These are phyloP conservation scores for Rosa hybrid DNA, from an alignment of 331 rosid species.

Conservation along the genomic window DNA sequence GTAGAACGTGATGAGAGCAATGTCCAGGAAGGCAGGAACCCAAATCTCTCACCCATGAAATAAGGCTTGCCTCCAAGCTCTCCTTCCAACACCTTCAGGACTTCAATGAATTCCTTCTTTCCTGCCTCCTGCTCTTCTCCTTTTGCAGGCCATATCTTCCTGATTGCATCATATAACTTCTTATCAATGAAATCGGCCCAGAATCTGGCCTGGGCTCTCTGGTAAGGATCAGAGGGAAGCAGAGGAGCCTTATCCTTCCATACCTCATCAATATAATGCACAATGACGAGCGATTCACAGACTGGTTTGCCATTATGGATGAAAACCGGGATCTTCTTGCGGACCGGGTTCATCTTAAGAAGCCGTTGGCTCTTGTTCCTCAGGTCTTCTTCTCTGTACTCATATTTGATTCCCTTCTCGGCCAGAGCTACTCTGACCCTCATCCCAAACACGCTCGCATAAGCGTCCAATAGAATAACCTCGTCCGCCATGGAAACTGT, in stretches of 20 bases:
- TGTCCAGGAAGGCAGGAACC: conserved; percentile 37
- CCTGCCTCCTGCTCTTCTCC: conserved; percentile 38
- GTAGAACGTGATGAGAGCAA: conserved; percentile 41
- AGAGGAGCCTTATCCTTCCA: no score
- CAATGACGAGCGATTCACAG: not conserved
- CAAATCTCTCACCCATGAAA: conserved; percentile 51
- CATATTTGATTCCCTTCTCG: conserved; percentile 41
- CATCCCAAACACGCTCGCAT: conserved; percentile 20
- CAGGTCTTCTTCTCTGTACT: conserved; percentile 36
- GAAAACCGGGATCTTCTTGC: not conserved
- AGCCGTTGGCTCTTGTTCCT: conserved; percentile 17
- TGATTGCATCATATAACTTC: conserved; percentile 37
- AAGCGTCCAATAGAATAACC: conserved; percentile 21
- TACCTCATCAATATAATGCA: no score
- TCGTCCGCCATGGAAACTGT: conserved; percentile 22
- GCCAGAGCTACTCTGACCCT: conserved; percentile 26
- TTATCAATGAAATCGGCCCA: no score
- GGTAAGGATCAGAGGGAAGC: no score
- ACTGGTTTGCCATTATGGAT: not conserved
- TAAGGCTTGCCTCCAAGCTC: conserved; percentile 45
- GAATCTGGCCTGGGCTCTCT: no score
- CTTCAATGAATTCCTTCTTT: conserved; percentile 37
- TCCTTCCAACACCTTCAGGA: conserved; percentile 43
- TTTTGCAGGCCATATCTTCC: conserved; percentile 34
- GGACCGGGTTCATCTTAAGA: conserved; percentile 1